phyloP scores from a whole-genome alignment of 2,329 filamentous ascomycete genomes.

The Microdochium trichocladiopsis region DNA sequence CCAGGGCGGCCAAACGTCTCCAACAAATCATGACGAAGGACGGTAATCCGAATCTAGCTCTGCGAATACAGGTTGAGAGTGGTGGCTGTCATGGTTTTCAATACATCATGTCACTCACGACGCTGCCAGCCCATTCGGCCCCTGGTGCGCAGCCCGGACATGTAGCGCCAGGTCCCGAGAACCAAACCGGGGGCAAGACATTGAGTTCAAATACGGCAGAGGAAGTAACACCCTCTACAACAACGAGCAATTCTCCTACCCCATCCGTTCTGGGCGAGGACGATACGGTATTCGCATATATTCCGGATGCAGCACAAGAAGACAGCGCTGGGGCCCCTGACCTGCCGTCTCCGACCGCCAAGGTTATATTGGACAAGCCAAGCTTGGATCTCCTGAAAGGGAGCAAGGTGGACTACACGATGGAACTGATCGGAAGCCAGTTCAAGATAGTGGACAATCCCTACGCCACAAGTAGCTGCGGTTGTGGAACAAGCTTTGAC shows the following conservation, averaged over 20 bases:
- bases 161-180: constrained; percentile 5
- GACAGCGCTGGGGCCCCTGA: constrained; percentile 3
- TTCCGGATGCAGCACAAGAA: constrained; percentile 38
- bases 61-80: constrained; percentile 88
- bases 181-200: constrained; percentile 18
- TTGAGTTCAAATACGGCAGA: constrained; percentile 20
- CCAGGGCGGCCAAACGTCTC: constrained; percentile 72
- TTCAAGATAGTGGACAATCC: constrained; percentile 97
- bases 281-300: constrained; percentile 79
- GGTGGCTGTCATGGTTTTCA: constrained; percentile 98
- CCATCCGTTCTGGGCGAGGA: constrained; percentile 48
- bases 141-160: constrained; percentile 5
- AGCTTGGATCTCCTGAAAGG: constrained; percentile 85
- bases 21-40: constrained; percentile 68
- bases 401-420: constrained; percentile 93
- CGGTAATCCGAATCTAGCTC: constrained; percentile 68
- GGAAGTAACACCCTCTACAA: constrained; percentile 18
- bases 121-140: constrained; percentile 36
- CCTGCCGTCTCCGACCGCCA: constrained; percentile 41
- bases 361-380: constrained; percentile 80
- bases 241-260: constrained; percentile 12
- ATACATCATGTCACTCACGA: constrained; percentile 84
- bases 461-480: constrained; percentile 85
- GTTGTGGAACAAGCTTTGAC: constrained; percentile 96
- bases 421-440: constrained; percentile 77